phyloP scores from a whole-genome alignment of 805 yeast genomes.

The Metschnikowia borealis region DNA sequence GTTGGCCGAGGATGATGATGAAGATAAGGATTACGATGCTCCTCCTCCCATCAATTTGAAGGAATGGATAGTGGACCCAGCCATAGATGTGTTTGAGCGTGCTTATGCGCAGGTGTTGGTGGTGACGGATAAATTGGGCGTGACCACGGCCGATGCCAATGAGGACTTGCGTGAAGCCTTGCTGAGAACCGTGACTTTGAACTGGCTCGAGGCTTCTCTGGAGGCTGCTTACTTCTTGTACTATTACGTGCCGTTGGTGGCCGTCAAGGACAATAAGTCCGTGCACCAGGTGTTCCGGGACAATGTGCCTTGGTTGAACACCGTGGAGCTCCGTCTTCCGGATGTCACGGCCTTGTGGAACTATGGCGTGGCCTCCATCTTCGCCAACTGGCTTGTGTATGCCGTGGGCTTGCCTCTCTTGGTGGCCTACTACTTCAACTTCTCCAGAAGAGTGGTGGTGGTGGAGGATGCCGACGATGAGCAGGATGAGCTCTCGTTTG shows the following conservation, averaged over 20 bases:
- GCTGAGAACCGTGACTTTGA: constrained; percentile 35
- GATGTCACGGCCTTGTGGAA: constrained; percentile 35
- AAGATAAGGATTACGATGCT: constrained; percentile 34
- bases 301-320: constrained; percentile 23
- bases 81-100: constrained; percentile 28
- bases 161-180: constrained; percentile 39
- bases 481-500: constrained; percentile 10
- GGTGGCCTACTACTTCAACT: constrained; percentile 49
- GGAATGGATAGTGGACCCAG: constrained; percentile 36
- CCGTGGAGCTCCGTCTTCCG: constrained; percentile 24
- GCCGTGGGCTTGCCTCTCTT: constrained; percentile 41
- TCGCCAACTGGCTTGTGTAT: constrained; percentile 37
- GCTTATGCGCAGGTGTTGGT: constrained; percentile 24
- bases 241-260: constrained; percentile 32
- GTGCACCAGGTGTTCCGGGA: constrained; percentile 36
- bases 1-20: constrained; percentile 30
- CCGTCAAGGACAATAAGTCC: constrained; percentile 32
- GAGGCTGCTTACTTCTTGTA: constrained; percentile 32
- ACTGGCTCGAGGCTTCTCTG: constrained; percentile 27
- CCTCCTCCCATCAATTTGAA: constrained; percentile 40
- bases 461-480: constrained; percentile 19
- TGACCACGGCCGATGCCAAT: constrained; percentile 31
- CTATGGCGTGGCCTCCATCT: constrained; percentile 27
- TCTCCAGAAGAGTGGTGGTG: constrained; percentile 40
- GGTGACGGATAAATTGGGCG: constrained; percentile 33